A percentile compares a stretch with the other conserved stretches of the same genome.
These are phyloP conservation scores for Malus hybrid DNA, from an alignment of 331 rosid genomes.

Conservation along the genomic window DNA sequence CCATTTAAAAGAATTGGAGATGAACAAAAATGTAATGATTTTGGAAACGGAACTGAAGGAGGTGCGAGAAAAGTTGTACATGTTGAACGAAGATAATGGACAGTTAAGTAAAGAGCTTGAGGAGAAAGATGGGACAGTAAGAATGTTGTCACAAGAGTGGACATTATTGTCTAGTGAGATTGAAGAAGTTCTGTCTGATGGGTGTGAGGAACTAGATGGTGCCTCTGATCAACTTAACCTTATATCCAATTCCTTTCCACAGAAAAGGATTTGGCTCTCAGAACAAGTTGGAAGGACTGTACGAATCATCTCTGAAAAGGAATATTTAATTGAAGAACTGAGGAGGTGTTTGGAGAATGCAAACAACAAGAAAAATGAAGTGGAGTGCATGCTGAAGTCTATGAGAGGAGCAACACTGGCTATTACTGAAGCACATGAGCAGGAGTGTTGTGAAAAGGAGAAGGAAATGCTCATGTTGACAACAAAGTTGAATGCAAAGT, in stretches of 20 bases:
- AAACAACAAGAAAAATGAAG: slow-evolving; percentile 65
- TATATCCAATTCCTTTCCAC: slow-evolving; percentile 68
- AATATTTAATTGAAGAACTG: slow-evolving; percentile 65
- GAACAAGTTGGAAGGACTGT: slow-evolving; percentile 67
- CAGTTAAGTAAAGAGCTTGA: slow-evolving; percentile 44
- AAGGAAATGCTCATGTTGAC: slow-evolving; percentile 47
- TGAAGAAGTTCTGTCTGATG: slow-evolving; percentile 69
- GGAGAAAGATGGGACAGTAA: slow-evolving; percentile 45
- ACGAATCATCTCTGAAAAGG: slow-evolving; percentile 67
- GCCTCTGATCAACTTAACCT: slow-evolving; percentile 58
- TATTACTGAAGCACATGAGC: slow-evolving; percentile 83
- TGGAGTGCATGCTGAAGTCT: slow-evolving; percentile 86
- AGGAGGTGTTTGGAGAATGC: slow-evolving; percentile 79
- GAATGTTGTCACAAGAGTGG: slow-evolving; percentile 63
- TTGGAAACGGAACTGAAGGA: slow-evolving; percentile 64
- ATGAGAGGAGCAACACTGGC: slow-evolving; percentile 76
- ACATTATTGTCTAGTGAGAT: slow-evolving; percentile 60
- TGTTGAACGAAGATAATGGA: slow-evolving; percentile 37
- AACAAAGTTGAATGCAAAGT: slow-evolving; percentile 39
- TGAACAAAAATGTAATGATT: slow-evolving; percentile 39
- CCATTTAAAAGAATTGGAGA: slow-evolving; percentile 57
- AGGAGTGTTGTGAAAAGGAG: slow-evolving; percentile 55
- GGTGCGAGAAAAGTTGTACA: slow-evolving; percentile 37
- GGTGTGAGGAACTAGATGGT: slow-evolving; percentile 52
- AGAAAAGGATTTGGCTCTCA: slow-evolving; percentile 86